Conservation (phyloP, 2,329 filamentous ascomycete species). For the Paramyrothecium roridum region DNA sequence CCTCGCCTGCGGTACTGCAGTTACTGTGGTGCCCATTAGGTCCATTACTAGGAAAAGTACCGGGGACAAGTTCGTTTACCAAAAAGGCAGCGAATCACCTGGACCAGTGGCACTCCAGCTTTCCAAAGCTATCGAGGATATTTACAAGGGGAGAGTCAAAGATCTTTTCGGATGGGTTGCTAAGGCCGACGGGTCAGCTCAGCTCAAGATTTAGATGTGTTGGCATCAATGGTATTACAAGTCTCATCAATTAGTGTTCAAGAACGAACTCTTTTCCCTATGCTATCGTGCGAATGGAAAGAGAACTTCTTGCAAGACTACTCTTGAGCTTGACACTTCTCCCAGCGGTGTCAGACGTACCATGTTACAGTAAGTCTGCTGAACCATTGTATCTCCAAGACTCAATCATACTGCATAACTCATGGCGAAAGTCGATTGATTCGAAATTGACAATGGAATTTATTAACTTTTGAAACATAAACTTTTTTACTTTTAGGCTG, state of each 20-base stretch:
- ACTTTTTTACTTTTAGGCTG: too few species aligned
- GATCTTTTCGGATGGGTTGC: not conserved
- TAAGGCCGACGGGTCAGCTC: not conserved
- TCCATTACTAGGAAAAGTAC: constrained; percentile 3
- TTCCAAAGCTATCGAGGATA: not conserved
- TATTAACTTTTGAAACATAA: too few species aligned
- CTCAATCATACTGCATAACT: too few species aligned
- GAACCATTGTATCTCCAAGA: too few species aligned
- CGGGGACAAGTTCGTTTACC: constrained; percentile 1
- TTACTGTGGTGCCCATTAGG: not conserved
- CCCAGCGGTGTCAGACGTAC: too few species aligned
- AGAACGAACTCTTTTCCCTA: not conserved
- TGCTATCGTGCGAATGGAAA: too few species aligned
- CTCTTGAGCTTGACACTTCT: too few species aligned
- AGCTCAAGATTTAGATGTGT: too few species aligned
- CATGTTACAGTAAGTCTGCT: too few species aligned
- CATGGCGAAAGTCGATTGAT: too few species aligned
- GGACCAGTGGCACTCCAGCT: not conserved
- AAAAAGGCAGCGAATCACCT: not conserved
- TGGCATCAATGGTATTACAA: not conserved
- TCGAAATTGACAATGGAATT: too few species aligned
- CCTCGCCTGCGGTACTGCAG: constrained; percentile 1
- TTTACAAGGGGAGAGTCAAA: not conserved
- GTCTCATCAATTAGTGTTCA: not conserved
- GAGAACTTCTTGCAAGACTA: too few species aligned